Evolutionary conservation across 192 early-diverging fungal species (phyloP).

Genomic region (Chytriomyces sp.): DNA sequence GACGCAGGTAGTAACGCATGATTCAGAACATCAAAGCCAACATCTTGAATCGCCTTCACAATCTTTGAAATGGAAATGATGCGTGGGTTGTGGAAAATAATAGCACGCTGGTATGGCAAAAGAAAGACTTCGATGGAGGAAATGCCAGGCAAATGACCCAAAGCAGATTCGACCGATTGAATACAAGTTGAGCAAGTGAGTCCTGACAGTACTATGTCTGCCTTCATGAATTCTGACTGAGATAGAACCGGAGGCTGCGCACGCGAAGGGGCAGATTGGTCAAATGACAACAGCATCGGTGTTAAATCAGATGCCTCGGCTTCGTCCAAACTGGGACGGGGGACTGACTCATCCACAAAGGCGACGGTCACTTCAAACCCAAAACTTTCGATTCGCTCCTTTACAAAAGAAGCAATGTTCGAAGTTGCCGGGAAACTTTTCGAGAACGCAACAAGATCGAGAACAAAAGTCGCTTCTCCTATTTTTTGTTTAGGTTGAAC

Average conservation of each 20-base stretch:
- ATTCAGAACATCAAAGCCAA: conserved; percentile 73
- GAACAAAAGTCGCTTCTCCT: not conserved
- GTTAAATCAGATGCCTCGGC: too few species aligned
- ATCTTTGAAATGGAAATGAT: conserved; percentile 47
- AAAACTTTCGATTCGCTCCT: conserved; percentile 12
- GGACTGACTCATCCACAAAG: not conserved
- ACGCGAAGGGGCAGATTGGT: too few species aligned
- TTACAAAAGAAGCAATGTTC: not conserved
- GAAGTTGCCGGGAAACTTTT: not conserved
- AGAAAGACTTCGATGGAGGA: conserved; percentile 70
- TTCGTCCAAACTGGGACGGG: too few species aligned
- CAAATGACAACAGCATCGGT: too few species aligned
- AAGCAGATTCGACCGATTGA: conserved; percentile 45
- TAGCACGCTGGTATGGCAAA: conserved; percentile 65
- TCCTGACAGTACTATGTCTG: conserved; percentile 68
- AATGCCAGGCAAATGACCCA: conserved; percentile 59
- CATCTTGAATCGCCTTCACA: conserved; percentile 64
- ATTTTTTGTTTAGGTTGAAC: not conserved
- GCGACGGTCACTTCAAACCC: conserved; percentile 4
- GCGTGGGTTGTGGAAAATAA: conserved; percentile 50
- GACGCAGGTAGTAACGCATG: not conserved
- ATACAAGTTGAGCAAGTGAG: conserved; percentile 92
- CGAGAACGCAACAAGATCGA: not conserved
- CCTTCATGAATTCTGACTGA: conserved; percentile 20
- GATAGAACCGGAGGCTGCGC: not conserved